Evolutionary conservation across 352 stramenopile genomes (phyloP).

Genomic region (Lagenidium giganteum): DNA sequence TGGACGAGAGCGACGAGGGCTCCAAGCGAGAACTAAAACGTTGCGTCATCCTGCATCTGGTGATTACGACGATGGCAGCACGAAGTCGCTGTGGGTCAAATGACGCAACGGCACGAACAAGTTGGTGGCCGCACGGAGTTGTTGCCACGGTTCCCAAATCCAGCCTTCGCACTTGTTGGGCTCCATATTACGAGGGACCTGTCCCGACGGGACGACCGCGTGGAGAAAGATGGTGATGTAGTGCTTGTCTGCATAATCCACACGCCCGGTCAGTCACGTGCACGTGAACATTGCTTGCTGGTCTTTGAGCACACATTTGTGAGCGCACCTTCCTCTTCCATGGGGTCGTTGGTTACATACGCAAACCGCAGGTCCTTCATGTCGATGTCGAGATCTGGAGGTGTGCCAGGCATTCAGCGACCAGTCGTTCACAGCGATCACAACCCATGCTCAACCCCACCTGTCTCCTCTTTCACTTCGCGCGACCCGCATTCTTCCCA

Average conservation of each 20-base stretch:
- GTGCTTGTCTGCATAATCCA: constrained; percentile 30
- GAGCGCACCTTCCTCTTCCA: constrained; percentile 69
- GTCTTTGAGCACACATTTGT: no score
- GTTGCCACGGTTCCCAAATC: constrained; percentile 43
- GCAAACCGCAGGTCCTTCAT: constrained; percentile 33
- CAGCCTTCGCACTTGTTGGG: constrained; percentile 70
- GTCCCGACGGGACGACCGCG: constrained; percentile 29
- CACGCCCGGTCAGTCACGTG: not conserved
- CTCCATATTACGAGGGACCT: constrained; percentile 62
- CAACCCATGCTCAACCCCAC: constrained; percentile 15
- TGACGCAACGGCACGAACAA: constrained; percentile 64
- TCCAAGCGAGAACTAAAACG: no score
- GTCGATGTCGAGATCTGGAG: constrained; percentile 60
- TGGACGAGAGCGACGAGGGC: no score
- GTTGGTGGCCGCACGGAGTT: constrained; percentile 37
- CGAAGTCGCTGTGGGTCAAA: constrained; percentile 44
- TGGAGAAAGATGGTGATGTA: constrained; percentile 81
- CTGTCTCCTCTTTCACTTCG: constrained; percentile 81
- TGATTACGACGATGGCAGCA: no score
- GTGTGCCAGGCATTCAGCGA: constrained; percentile 11
- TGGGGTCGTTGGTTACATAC: constrained; percentile 79
- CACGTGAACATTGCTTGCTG: not conserved
- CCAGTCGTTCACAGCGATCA: not conserved
- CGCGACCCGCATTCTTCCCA: constrained; percentile 75
- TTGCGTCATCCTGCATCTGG: no score